Evolutionary conservation across 345 rosid species (phyloP), one percentile per base, ranked within the genome.

Genomic region (Hevea brasiliensis): DNA sequence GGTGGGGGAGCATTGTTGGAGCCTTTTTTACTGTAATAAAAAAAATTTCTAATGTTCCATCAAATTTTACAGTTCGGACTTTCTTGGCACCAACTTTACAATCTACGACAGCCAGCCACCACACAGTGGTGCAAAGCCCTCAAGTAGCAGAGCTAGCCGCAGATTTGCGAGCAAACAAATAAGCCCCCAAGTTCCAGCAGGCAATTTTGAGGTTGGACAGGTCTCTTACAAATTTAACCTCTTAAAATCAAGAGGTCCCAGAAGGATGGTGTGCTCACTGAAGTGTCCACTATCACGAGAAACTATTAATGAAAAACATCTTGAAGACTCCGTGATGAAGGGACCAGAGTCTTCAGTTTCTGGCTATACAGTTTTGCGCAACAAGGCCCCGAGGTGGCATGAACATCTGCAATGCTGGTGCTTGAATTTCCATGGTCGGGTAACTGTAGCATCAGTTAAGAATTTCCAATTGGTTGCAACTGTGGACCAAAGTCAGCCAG

Each of bases 371-470:
- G 70, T 89, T 72, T 83, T 94, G 73, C 86, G 79, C 70, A 94
- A 92, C 80, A 94, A 94, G 80, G 94, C 97, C 20, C 97, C 97
- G 1, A 89, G 97, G 81, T 94, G 98, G 98, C 97, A 92, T 32
- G 97, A 92, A 40, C 95, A 92, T 80, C 76, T 94, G 67, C 98
- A 94, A 74, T 94, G 98, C 85, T 94, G 97, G 97, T 92, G 97
- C 83, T 81, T 94, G 74, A 94, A 94, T 81, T 92, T 94, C 83
- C 97, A 94, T 56, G 98, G 97, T 45, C 84, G 98, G 42, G 98
- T 94, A 56, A 94, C 98, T 0, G 90, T 90, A 60, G 98, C 98
- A 55, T 94, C 98, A 0, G 96, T 94, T 55, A 94, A 94, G 83
- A 94, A 94, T 80, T 94, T 94, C 53, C 97, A 92, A 82, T 85